Evolutionary conservation across 2,329 filamentous ascomycete species (phyloP).

Genomic region (Talaromyces sp.): DNA sequence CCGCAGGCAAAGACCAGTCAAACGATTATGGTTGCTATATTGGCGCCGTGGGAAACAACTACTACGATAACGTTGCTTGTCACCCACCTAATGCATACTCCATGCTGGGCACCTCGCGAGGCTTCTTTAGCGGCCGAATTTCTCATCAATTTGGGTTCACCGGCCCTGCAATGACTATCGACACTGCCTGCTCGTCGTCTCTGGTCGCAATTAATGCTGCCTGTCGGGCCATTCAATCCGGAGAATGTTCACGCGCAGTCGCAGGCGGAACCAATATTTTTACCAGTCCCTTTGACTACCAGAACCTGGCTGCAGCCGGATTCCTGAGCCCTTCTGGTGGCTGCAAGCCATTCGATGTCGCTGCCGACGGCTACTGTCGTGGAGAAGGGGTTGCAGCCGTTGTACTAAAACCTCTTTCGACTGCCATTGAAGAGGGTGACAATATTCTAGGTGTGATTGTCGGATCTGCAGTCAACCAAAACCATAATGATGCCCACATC

Average conservation of each 20-base stretch:
- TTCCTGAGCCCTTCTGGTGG: conserved; percentile 45
- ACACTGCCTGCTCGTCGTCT: conserved; percentile 44
- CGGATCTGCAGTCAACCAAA: conserved; percentile 25
- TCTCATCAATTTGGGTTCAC: conserved; percentile 37
- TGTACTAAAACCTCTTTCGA: conserved; percentile 45
- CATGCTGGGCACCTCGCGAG: conserved; percentile 28
- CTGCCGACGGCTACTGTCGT: conserved; percentile 46
- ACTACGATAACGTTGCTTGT: conserved; percentile 14
- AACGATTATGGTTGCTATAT: conserved; percentile 23
- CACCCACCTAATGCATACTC: conserved; percentile 15
- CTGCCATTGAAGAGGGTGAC: conserved; percentile 43
- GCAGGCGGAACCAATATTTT: conserved; percentile 21
- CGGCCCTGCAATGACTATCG: conserved; percentile 40
- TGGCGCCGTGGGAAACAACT: conserved; percentile 22
- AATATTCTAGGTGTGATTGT: conserved; percentile 33
- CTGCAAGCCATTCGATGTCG: conserved; percentile 45
- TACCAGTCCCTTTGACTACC: conserved; percentile 20
- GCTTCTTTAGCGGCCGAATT: conserved; percentile 36
- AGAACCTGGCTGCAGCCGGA: conserved; percentile 28
- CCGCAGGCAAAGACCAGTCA: conserved; percentile 14
- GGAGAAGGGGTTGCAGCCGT: conserved; percentile 48
- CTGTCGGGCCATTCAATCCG: conserved; percentile 22
- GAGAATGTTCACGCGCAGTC: conserved; percentile 23
- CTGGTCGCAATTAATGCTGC: conserved; percentile 33
- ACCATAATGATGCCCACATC: conserved; percentile 14